Evolutionary conservation across 2,329 filamentous ascomycete species (phyloP).

Genomic region (Sporothrix inflata): DNA sequence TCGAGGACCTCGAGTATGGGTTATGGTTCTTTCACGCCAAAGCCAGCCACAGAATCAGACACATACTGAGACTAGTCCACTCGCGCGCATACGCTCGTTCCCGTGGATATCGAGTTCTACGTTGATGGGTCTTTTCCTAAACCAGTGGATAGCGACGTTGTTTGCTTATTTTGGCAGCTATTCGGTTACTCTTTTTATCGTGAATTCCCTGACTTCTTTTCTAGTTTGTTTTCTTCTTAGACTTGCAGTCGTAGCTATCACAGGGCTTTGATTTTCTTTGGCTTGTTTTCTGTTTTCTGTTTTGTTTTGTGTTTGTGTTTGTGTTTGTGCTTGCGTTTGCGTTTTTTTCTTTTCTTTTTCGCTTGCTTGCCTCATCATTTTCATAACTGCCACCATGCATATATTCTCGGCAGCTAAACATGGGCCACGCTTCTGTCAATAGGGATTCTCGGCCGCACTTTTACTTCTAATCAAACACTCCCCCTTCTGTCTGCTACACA

Average conservation of each 20-base stretch:
- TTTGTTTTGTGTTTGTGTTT: background rate
- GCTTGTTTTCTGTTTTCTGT: background rate
- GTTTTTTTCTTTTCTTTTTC: background rate
- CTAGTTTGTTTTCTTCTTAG: background rate
- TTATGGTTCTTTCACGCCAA: too few relatives aligned
- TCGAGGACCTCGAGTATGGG: background rate
- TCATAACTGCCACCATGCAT: background rate
- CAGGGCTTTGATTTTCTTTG: background rate
- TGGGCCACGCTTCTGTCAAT: background rate
- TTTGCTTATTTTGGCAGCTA: too few relatives aligned
- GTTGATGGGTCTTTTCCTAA: too few relatives aligned
- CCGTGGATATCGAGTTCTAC: too few relatives aligned
- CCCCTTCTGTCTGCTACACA: constrained; percentile 12
- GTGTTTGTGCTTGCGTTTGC: background rate
- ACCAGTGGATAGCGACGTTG: too few relatives aligned
- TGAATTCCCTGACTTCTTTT: too few relatives aligned
- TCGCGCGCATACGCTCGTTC: too few relatives aligned
- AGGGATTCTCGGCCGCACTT: background rate
- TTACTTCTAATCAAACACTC: constrained; percentile 7
- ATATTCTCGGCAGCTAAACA: background rate
- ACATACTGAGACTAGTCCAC: too few relatives aligned
- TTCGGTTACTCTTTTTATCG: too few relatives aligned
- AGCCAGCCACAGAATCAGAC: too few relatives aligned
- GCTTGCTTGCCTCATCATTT: background rate
- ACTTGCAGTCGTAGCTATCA: background rate